These are phyloP conservation scores for Hydnomerulius pinastri DNA, from an alignment of 768 basidiomycete genomes.

Conservation along the genomic window DNA sequence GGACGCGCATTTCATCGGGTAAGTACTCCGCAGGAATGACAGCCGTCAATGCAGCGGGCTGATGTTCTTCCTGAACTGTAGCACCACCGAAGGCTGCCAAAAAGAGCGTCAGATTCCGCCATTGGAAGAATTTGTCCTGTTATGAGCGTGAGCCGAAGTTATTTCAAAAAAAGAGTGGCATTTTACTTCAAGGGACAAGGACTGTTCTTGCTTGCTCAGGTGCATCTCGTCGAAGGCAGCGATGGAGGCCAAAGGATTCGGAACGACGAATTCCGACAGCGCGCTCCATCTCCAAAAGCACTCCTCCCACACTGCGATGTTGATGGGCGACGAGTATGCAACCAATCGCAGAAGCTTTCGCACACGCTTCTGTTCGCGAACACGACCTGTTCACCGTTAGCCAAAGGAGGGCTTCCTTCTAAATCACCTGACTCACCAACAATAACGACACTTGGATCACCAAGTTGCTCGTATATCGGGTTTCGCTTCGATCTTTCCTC, in stretches of 20 bases:
- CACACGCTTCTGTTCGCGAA: constrained; percentile 79
- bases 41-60: constrained; percentile 49
- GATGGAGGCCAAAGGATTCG: constrained; percentile 33
- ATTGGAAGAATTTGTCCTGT: constrained; percentile 76
- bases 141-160: constrained; percentile 5
- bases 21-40: constrained; percentile 58
- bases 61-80: constrained; percentile 55
- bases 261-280: constrained; percentile 60
- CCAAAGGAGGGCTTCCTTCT: neutral
- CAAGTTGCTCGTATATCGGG: constrained; percentile 76
- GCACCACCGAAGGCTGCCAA: constrained; percentile 73
- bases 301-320: constrained; percentile 82
- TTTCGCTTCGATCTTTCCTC: constrained; percentile 69
- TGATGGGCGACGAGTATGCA: constrained; percentile 62
- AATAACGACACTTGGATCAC: constrained; percentile 69
- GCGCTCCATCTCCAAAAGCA: constrained; percentile 75
- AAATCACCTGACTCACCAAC: constrained; percentile 71
- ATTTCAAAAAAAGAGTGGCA: neutral
- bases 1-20: constrained; percentile 73
- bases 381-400: constrained; percentile 53
- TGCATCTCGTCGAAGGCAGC: constrained; percentile 37
- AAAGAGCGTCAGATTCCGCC: constrained; percentile 84
- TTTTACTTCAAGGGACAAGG: constrained; percentile 40
- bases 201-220: constrained; percentile 38
- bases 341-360: constrained; percentile 69